Base-by-base conservation (phyloP, 2,329 filamentous ascomycete genomes). In the Talaromyces marneffei region DNA sequence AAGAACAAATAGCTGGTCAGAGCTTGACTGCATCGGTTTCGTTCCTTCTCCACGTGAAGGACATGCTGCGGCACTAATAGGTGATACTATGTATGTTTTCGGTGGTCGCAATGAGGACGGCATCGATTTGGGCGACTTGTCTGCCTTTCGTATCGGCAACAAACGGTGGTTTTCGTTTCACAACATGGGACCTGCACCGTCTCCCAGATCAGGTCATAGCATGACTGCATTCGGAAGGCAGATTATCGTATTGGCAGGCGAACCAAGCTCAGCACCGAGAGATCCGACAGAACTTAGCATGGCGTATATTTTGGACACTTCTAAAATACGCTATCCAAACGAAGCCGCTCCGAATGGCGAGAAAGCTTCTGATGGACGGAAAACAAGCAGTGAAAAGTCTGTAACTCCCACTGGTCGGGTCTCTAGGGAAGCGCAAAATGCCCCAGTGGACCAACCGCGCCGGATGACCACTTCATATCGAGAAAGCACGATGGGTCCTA, bases 41-140 rank as follows among this genome's bases (percentile, higher is more conserved):
- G 97, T 99, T 63, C 94, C 95, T 1, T 88, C 92, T 1, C 88
- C 93, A 18, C 86, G 94, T 63, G 94, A 99, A 80, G 94, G 94
- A 3, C 94, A 99, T 74, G 92, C 95, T 12, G 91, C 94, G 14
- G 88, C 93, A 3, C 81, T 99, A 20, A 92, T 99, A 46, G 91
- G 94, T 73, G 94, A 99, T 72, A 94, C 97, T 63, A 99, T 99
- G 95, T 99, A 99, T 78, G 87, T 99, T 64, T 99, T 99, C 74
- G 95, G 95, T 67, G 94, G 94, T 48, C 89, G 94, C 63, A 97
- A 92, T 0, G 91, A 97, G 71, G 92, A 97, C 67, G 94, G 94
- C 1, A 85, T 87, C 29, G 94, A 99, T 72, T 80, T 99, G 3
- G 94, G 93, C 35, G 94, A 99, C 74, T 82, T 99, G 46, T 93